Conservation (phyloP, 2,329 filamentous ascomycete genomes). For the Aurifilum marmelostoma region DNA sequence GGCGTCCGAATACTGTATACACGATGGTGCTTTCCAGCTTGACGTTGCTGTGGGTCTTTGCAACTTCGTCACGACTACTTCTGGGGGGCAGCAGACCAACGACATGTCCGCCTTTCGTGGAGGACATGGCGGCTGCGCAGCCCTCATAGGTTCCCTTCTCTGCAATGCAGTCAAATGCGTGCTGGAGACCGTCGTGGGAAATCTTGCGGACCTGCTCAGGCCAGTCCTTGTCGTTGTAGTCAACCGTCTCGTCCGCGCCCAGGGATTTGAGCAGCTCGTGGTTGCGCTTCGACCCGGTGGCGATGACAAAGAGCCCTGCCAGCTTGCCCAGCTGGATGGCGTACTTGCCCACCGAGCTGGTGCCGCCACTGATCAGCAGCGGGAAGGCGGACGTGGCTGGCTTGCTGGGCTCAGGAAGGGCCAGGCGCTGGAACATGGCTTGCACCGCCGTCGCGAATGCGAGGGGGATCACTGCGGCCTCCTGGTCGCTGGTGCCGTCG, state of each 20-base stretch:
- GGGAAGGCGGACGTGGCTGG: slow-evolving; percentile 39
- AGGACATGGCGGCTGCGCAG: slow-evolving; percentile 35
- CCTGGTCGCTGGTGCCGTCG: slow-evolving; percentile 34
- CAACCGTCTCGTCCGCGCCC: slow-evolving; percentile 29
- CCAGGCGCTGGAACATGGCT: slow-evolving; percentile 37
- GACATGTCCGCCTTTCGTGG: slow-evolving; percentile 36
- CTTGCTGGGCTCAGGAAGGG: slow-evolving; percentile 38
- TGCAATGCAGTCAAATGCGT: slow-evolving; percentile 38
- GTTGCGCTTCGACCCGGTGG: slow-evolving; percentile 30
- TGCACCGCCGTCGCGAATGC: slow-evolving; percentile 50
- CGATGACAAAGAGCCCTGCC: slow-evolving; percentile 29
- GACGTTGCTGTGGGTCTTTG: slow-evolving; percentile 34
- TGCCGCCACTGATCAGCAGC: slow-evolving; percentile 28
- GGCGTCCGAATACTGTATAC: slow-evolving; percentile 38
- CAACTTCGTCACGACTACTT: slow-evolving; percentile 29
- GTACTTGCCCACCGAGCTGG: slow-evolving; percentile 28
- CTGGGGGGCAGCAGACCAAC: slow-evolving; percentile 16
- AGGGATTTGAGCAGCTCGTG: slow-evolving; percentile 27
- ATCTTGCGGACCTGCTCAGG: slow-evolving; percentile 62
- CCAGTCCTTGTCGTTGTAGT: slow-evolving; percentile 33
- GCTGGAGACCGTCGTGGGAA: slow-evolving; percentile 56
- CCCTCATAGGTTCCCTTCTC: slow-evolving; percentile 34
- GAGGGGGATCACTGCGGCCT: slow-evolving; percentile 38
- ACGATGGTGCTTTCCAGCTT: slow-evolving; percentile 39
- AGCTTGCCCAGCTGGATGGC: slow-evolving; percentile 29